Evolutionary conservation across 768 basidiomycete genomes (phyloP).

Genomic region (Hypholoma fasciculare): DNA sequence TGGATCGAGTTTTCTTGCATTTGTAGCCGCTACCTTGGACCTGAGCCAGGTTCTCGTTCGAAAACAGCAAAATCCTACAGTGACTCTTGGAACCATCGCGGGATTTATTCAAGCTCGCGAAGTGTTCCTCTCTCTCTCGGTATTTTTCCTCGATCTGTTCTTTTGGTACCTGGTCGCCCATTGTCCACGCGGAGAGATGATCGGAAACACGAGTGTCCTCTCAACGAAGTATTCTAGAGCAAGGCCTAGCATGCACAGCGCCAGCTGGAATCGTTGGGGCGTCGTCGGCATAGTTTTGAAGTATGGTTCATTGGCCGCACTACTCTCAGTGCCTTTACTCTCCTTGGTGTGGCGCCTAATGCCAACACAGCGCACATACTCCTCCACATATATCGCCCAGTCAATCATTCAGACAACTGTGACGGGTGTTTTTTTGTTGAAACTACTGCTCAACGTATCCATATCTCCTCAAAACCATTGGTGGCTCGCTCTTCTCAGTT

Average conservation of each 20-base stretch:
- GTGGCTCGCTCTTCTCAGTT: slow-evolving; percentile 45
- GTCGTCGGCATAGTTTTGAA: slow-evolving; percentile 51
- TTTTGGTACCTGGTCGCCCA: slow-evolving; percentile 67
- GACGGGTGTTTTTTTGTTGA: slow-evolving; percentile 60
- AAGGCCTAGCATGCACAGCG: slow-evolving; percentile 43
- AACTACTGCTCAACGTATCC: slow-evolving; percentile 58
- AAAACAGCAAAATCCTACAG: slow-evolving; percentile 25
- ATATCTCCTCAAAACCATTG: slow-evolving; percentile 39
- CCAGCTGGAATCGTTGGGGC: slow-evolving; percentile 69
- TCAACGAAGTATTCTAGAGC: slow-evolving; percentile 3
- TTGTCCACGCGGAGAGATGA: slow-evolving; percentile 47
- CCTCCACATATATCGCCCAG: slow-evolving; percentile 57
- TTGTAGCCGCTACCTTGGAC: slow-evolving; percentile 64
- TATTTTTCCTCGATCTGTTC: slow-evolving; percentile 62
- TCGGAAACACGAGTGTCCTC: neutral
- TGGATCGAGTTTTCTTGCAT: slow-evolving; percentile 56
- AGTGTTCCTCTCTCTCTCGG: slow-evolving; percentile 53
- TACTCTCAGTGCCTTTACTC: slow-evolving; percentile 49
- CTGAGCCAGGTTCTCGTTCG: slow-evolving; percentile 51
- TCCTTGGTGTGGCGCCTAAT: slow-evolving; percentile 66
- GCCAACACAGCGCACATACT: slow-evolving; percentile 33
- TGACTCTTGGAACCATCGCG: slow-evolving; percentile 25
- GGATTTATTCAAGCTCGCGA: slow-evolving; percentile 57
- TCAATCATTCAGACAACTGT: slow-evolving; percentile 57
- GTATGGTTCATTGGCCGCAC: slow-evolving; percentile 45